Percentiles rank a stretch among this genome's conserved stretches.
Evolutionary conservation across 2,329 filamentous ascomycete genomes (phyloP).

Genomic region (Scedosporium aurantiacum): DNA sequence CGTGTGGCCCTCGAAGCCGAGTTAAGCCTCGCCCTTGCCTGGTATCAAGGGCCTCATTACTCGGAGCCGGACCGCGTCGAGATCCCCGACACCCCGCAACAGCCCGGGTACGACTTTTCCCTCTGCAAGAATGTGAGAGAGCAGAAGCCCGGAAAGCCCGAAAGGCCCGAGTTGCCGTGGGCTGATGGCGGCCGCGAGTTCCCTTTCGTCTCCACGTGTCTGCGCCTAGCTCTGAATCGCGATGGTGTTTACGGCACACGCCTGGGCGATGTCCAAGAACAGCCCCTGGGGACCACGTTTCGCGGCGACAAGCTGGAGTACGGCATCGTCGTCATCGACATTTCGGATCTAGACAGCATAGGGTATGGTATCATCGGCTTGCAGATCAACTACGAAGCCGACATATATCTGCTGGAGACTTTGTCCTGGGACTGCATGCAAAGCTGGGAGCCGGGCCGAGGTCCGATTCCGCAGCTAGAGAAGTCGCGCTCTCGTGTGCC

Average conservation of each 20-base stretch:
- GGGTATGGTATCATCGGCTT: background rate
- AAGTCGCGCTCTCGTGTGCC: background rate
- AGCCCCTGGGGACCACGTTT: constrained; percentile 4
- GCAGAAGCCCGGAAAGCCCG: background rate
- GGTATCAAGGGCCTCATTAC: background rate
- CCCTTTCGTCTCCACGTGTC: constrained; percentile 7
- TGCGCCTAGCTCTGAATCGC: constrained; percentile 2
- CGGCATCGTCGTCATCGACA: constrained; percentile 7
- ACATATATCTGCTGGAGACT: background rate
- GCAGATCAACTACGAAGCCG: background rate
- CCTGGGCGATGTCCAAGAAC: constrained; percentile 4
- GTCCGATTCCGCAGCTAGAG: background rate
- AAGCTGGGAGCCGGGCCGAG: background rate
- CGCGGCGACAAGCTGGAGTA: constrained; percentile 6
- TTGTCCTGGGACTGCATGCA: background rate
- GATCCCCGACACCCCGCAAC: constrained; percentile 1
- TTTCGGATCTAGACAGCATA: constrained; percentile 1
- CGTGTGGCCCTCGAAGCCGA: constrained; percentile 5
- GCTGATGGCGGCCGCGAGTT: constrained; percentile 1
- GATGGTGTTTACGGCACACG: background rate
- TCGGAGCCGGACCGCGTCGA: background rate
- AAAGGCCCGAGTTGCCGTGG: background rate
- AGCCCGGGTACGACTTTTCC: background rate
- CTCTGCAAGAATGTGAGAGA: background rate
- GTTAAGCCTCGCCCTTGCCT: background rate